These are phyloP conservation scores for Oryza australiensis DNA, from an alignment of 176 grass and related monocot species.

Conservation along the genomic window DNA sequence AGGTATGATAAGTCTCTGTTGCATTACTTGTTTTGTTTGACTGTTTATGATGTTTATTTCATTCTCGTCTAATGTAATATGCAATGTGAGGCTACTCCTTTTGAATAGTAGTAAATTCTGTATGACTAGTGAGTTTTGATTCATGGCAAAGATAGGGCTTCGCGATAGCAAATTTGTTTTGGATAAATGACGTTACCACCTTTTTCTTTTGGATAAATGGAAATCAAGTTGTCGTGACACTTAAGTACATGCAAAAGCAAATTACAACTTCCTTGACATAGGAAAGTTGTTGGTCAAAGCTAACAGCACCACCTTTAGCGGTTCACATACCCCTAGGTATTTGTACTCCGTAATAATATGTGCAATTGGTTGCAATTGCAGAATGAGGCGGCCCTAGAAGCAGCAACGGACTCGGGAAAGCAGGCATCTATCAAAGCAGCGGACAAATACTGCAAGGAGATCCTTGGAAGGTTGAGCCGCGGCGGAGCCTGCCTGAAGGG, in stretches of 20 bases:
- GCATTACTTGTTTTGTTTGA: neutral
- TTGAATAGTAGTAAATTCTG: neutral
- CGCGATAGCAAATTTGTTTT: neutral
- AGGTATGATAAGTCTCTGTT: conserved; percentile 46
- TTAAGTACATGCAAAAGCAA: neutral
- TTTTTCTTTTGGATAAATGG: neutral
- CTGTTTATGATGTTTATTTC: neutral
- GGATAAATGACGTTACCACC: neutral
- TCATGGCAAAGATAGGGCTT: neutral
- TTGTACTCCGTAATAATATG: neutral
- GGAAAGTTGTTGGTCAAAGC: neutral
- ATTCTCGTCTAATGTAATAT: neutral
- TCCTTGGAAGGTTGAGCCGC: conserved; percentile 63
- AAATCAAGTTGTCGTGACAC: neutral
- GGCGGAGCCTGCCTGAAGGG: conserved; percentile 65
- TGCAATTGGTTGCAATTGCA: conserved; percentile 33
- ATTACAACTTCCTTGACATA: neutral
- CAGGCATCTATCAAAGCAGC: conserved; percentile 67
- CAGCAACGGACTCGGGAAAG: conserved; percentile 45
- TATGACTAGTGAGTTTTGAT: neutral
- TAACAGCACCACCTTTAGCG: neutral
- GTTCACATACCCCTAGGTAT: neutral
- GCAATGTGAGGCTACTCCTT: neutral
- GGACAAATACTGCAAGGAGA: conserved; percentile 86
- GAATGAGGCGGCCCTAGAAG: conserved; percentile 66